Evolutionary conservation across 257 asterid species (phyloP).

Genomic region (Voacanga thouarsii): DNA sequence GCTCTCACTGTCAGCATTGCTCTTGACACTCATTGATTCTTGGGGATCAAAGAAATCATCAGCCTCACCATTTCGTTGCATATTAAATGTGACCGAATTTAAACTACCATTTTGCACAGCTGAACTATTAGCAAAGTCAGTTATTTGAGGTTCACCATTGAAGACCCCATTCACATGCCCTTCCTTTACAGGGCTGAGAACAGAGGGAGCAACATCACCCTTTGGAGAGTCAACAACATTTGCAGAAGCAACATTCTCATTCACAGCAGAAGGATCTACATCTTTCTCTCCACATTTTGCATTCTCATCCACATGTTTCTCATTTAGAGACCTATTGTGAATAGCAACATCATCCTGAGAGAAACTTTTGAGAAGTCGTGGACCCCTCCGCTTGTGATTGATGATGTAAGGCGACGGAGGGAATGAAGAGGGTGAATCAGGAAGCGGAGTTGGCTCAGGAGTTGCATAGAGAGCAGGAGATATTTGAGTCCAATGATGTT

Average conservation of each 20-base stretch:
- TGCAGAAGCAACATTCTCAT: constrained; percentile 27
- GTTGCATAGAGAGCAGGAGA: constrained; percentile 93
- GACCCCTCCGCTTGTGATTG: constrained; percentile 93
- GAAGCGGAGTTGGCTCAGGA: constrained; percentile 79
- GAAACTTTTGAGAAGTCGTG: constrained; percentile 76
- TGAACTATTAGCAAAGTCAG: constrained; percentile 26
- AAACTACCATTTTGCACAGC: constrained; percentile 31
- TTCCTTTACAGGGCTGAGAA: constrained; percentile 29
- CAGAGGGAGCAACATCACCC: constrained; percentile 23
- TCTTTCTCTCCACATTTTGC: constrained; percentile 29
- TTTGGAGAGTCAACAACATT: constrained; percentile 23
- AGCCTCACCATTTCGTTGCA: constrained; percentile 42
- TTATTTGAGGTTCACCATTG: constrained; percentile 21
- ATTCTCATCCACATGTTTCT: constrained; percentile 37
- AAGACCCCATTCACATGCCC: constrained; percentile 13
- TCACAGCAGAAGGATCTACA: constrained; percentile 24
- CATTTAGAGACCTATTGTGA: constrained; percentile 29
- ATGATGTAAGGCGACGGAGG: constrained; percentile 86
- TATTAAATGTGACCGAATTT: constrained; percentile 34
- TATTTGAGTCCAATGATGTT: constrained; percentile 71
- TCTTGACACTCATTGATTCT: constrained; percentile 55
- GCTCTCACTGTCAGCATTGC: constrained; percentile 57
- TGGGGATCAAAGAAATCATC: constrained; percentile 63
- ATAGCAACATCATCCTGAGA: constrained; percentile 64
- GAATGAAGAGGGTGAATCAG: constrained; percentile 84